Evolutionary conservation across 108 stramenopile species (phyloP), one percentile per base, ranked within the genome.

Genomic region (Pseudonitzschia pungens): DNA sequence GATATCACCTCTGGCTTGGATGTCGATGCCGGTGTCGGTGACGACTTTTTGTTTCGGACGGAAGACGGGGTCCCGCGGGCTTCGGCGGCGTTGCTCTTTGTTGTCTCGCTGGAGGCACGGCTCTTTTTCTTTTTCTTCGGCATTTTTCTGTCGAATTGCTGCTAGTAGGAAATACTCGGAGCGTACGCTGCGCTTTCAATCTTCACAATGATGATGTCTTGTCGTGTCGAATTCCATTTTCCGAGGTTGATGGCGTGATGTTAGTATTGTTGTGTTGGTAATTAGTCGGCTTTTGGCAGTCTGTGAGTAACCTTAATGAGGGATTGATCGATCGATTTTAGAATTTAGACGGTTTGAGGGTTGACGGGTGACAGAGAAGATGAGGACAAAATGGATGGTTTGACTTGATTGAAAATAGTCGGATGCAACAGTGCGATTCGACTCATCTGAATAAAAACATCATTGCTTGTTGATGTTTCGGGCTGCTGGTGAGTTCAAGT

Each of bases 101-200:
- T 40, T 4, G 21, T 69, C 16, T 32, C 76, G 4, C 12, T 45
- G 10, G 76, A 65, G 1, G 76, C 32, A 24, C 77, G 65, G 77
- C 77, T 60, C 42, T 78, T 78, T 41, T 78, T 77, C 68, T 77
- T 78, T 65, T 78, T 78, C 67, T 78, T 78, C 40, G 77, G 70
- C 77, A 78, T 78, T 40, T 33, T 62, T 4, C 9, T 62, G 40
- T 48, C 45, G 18, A 11, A 11, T 48, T 48, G 1, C 45, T 4
- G n/a, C n/a, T n/a, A n/a, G n/a, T n/a, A 4, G 18, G 18, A 4
- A 48, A 54, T 15, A 54, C n/a, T 54, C 36, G 6, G 36, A 36
- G 6, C 36, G 36, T 36, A 6, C 36, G 36, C 4, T 36, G 36
- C 36, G 36, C 6, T 6, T 12, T 48, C 45, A 48, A 48, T 48